These are phyloP conservation scores for Globisporangium polare DNA, from an alignment of 352 stramenopile species.

Conservation along the genomic window DNA sequence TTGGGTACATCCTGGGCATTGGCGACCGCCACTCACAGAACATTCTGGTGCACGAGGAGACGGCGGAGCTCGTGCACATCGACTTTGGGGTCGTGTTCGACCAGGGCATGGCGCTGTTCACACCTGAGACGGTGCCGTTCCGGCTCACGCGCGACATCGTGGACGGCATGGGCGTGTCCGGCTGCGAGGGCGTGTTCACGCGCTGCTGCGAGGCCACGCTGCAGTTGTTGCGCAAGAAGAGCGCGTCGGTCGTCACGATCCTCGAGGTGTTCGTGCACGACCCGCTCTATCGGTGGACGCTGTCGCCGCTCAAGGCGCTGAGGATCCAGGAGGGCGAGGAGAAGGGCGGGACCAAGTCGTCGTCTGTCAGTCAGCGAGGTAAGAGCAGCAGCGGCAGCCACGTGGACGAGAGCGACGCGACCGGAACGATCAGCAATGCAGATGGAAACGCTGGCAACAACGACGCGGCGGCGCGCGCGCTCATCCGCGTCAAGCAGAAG, in stretches of 20 bases:
- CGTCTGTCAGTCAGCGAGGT: slow-evolving; percentile 4
- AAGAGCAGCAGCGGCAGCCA: slow-evolving; percentile 16
- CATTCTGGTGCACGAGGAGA: slow-evolving; percentile 97
- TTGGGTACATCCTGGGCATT: slow-evolving; percentile 95
- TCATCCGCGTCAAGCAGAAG: slow-evolving; percentile 98
- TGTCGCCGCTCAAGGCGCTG: slow-evolving; percentile 89
- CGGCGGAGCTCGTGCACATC: slow-evolving; percentile 99
- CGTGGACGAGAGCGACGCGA: slow-evolving; percentile 13
- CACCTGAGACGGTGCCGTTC: slow-evolving; percentile 98
- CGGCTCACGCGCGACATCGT: slow-evolving; percentile 98
- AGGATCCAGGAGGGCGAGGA: slow-evolving; percentile 68
- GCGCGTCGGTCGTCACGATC: slow-evolving; percentile 95
- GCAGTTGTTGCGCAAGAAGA: slow-evolving; percentile 90
- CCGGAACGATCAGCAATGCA: background rate
- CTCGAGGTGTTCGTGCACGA: slow-evolving; percentile 99
- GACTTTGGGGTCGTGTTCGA: slow-evolving; percentile 99
- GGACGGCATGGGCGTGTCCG: slow-evolving; percentile 98
- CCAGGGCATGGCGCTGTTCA: slow-evolving; percentile 91
- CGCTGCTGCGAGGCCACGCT: slow-evolving; percentile 93
- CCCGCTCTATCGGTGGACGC: slow-evolving; percentile 98
- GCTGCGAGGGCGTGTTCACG: slow-evolving; percentile 95
- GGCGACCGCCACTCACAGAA: slow-evolving; percentile 99
- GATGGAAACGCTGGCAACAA: slow-evolving; percentile 27
- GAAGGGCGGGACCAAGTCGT: slow-evolving; percentile 13
- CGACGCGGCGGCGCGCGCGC: slow-evolving; percentile 90